phyloP scores from a whole-genome alignment of 352 stramenopile species.

The Aphanomyces invadans region DNA sequence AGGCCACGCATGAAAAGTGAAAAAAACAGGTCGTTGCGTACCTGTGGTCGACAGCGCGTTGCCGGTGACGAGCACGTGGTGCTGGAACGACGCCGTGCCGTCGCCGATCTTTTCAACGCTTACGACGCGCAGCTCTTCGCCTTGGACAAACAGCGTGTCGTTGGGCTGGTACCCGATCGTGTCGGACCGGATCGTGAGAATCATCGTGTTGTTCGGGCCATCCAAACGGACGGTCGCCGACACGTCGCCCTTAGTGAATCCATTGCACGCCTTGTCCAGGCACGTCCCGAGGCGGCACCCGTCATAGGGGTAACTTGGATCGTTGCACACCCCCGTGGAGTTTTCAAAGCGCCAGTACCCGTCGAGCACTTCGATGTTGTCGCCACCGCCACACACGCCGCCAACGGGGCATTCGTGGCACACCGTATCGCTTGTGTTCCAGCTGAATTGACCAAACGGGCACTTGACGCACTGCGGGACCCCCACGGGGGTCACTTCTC shows the following conservation, averaged over 20 bases:
- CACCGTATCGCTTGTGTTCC: constrained; percentile 16
- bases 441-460: constrained; percentile 16
- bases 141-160: not conserved
- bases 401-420: constrained; percentile 15
- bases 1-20: no score
- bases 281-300: constrained; percentile 3
- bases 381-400: constrained; percentile 9
- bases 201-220: constrained; percentile 3
- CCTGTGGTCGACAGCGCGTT: not conserved
- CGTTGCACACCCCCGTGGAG: constrained; percentile 18
- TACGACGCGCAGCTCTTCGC: not conserved
- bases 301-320: not conserved
- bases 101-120: not conserved
- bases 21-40: no score
- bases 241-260: not conserved
- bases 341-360: constrained; percentile 23
- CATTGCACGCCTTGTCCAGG: not conserved
- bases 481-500: constrained; percentile 10
- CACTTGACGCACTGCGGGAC: constrained; percentile 17
- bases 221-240: constrained; percentile 2
- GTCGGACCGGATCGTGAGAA: not conserved
- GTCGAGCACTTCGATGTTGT: not conserved
- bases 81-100: not conserved
- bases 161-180: not conserved
- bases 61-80: constrained; percentile 9